Percentiles rank a stretch among this genome's conserved stretches.
phyloP scores from a whole-genome alignment of 1,139 yeast genomes.

The Yamadazyma kanchanaburiensis region DNA sequence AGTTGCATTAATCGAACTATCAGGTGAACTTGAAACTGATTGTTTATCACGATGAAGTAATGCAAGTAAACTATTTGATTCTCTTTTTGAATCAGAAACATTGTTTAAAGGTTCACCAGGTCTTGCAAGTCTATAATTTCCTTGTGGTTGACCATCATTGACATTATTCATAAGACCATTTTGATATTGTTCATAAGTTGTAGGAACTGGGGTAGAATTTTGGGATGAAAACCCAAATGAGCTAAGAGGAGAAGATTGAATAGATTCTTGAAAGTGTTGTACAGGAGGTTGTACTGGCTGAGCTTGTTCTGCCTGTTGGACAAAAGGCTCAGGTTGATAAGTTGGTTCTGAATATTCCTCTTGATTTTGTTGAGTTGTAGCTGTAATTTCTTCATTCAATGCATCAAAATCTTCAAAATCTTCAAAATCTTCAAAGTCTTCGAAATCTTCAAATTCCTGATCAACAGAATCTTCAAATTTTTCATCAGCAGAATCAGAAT shows the following conservation, averaged over 20 bases:
- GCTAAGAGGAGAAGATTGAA: no score
- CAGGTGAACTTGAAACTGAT: background rate
- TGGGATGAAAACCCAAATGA: no score
- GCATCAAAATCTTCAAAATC: conserved; percentile 30
- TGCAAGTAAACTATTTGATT: conserved; percentile 11
- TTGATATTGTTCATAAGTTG: conserved; percentile 6
- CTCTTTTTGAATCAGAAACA: conserved; percentile 6
- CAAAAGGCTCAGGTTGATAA: no score
- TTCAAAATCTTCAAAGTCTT: conserved; percentile 34
- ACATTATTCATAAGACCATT: background rate
- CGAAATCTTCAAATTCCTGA: conserved; percentile 9
- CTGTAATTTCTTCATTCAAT: conserved; percentile 18
- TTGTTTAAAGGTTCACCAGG: conserved; percentile 27
- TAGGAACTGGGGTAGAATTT: no score
- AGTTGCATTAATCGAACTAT: background rate
- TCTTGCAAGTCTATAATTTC: conserved; percentile 23
- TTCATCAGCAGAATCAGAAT: conserved; percentile 3
- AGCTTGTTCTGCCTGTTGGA: no score
- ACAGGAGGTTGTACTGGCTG: no score
- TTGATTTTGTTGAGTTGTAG: conserved; percentile 10
- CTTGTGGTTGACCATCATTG: conserved; percentile 13
- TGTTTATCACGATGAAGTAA: conserved; percentile 10
- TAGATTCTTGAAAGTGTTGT: no score
- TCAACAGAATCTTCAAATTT: conserved; percentile 5
- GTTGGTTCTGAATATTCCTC: no score